Evolutionary conservation across 179 eudicot species (phyloP), one percentile per base, ranked within the genome.

Genomic region (Monotropa hypopitys): DNA sequence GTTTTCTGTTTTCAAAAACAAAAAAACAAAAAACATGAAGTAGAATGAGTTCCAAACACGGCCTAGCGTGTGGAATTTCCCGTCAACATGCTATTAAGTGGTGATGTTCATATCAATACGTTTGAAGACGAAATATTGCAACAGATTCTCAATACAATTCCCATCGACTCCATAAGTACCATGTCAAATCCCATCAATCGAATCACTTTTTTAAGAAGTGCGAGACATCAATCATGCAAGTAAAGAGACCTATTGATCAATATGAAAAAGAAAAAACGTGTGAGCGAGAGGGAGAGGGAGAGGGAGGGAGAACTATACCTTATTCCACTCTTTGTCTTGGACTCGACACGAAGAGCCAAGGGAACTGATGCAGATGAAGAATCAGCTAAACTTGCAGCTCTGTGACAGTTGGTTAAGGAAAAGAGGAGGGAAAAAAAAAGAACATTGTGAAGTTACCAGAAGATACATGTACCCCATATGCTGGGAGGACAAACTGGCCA

Each of bases 251-350:
- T 28, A 61, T 61, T 35, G 20, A 61, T 30, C 16, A 59, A 23
- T 12, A 59, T 23, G 33, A 23, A 59, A 15, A 7, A 5, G 15
- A 66, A 6, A 66, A 20, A 12, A 28, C 26, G 7, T 11, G 20
- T 0, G 65, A 59, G 32, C 10, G 67, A 53, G 45, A 72, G 51
- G 40, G 73, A 67, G 49, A 46, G 70, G 78, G 62, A 51, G 76
- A 59, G 70, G 62, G 77, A 57, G 81, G 59, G 40, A 59, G 62
- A 68, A 43, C 28, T 15, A 59, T 79, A 92, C 97, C 98, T 89
- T 80, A 92, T 94, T 74, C 97, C 97, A 82, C 97, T 94, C 85
- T 92, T 94, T 71, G 97, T 89, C 86, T 94, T 94, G 73, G 97
- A 91, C 73, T 94, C 98, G 46, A 90, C 97, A 74, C 97, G 94